These are phyloP conservation scores for Avena sativa DNA, from an alignment of 176 grass and related monocot genomes.

Conservation along the genomic window DNA sequence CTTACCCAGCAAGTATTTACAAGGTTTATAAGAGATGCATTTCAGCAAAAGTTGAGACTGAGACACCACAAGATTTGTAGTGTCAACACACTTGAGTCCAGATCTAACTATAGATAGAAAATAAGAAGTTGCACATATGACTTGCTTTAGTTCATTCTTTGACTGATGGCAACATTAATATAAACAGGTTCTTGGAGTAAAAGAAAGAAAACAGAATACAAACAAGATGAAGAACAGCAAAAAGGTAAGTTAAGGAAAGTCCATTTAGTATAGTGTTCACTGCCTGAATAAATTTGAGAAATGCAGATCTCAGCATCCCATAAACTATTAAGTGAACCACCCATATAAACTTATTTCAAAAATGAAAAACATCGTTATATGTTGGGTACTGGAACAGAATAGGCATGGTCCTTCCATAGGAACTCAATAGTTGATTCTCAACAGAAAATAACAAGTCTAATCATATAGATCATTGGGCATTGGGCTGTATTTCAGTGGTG, in stretches of 20 bases:
- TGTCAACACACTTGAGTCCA: neutral
- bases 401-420: conserved; percentile 7
- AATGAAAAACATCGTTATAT: neutral
- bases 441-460: neutral
- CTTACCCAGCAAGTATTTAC: conserved; percentile 14
- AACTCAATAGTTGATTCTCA: neutral
- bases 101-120: neutral
- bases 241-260: neutral
- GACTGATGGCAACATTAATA: neutral
- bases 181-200: neutral
- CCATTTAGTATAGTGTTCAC: neutral
- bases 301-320: conserved; percentile 10
- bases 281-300: neutral
- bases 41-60: neutral
- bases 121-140: neutral
- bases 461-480: neutral
- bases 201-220: neutral
- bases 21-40: neutral
- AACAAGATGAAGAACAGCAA: neutral
- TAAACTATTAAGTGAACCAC: neutral
- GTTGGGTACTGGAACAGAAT: neutral
- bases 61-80: neutral
- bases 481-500: neutral
- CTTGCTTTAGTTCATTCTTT: neutral
- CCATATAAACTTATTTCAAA: neutral